Conservation (phyloP, 345 rosid species). For the Euphorbia tirucalli region DNA sequence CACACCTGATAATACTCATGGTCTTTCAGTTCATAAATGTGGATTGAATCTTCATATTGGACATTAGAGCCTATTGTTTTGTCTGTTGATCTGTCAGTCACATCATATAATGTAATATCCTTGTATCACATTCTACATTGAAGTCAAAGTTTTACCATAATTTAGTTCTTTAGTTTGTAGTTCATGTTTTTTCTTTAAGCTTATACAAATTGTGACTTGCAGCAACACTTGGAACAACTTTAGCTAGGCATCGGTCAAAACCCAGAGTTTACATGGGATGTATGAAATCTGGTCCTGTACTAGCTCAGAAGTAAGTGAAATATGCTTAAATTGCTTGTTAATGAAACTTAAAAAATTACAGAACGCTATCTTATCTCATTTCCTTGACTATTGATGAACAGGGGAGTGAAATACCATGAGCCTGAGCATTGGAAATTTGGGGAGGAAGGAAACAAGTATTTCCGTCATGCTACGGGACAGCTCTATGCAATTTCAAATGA, state of each 20-base stretch:
- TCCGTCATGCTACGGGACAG: slow-evolving; percentile 99
- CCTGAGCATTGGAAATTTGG: slow-evolving; percentile 99
- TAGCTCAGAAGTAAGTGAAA: slow-evolving; percentile 81
- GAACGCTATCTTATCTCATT: background rate
- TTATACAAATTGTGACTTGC: slow-evolving; percentile 27
- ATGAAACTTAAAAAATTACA: background rate
- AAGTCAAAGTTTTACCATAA: background rate
- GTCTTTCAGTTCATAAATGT: background rate
- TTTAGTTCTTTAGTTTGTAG: background rate
- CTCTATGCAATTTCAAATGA: slow-evolving; percentile 86
- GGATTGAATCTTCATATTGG: background rate
- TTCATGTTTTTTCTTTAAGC: slow-evolving; percentile 1
- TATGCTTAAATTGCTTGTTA: slow-evolving; percentile 1
- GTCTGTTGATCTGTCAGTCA: background rate
- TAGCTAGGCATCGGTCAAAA: slow-evolving; percentile 64
- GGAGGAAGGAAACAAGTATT: slow-evolving; percentile 90
- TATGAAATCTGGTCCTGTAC: slow-evolving; percentile 98
- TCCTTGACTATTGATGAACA: slow-evolving; percentile 21
- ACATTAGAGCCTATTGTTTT: background rate
- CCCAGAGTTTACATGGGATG: slow-evolving; percentile 88
- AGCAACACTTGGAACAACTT: slow-evolving; percentile 93
- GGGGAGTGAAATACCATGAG: slow-evolving; percentile 96
- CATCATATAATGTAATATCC: background rate
- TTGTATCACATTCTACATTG: background rate
- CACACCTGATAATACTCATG: background rate